Conservation (phyloP, 2,329 filamentous ascomycete species). For the Colletotrichum graminicola region DNA sequence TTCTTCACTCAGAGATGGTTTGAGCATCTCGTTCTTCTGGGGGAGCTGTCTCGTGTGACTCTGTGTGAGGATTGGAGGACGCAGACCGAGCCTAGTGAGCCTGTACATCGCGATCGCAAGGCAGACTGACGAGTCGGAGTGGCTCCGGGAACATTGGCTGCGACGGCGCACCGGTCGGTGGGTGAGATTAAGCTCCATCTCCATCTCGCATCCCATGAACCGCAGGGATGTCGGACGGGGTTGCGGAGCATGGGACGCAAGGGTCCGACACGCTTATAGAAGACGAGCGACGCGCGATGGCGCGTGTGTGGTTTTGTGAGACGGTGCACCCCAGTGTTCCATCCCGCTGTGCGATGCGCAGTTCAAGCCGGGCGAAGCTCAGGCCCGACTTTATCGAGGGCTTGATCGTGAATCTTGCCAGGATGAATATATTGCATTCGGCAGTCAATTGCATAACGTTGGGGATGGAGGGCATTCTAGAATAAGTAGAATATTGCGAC, state of each 20-base stretch:
- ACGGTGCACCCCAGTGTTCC: slow-evolving; percentile 24
- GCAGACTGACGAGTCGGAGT: slow-evolving; percentile 35
- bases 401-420: slow-evolving; percentile 16
- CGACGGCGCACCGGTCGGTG: slow-evolving; percentile 40
- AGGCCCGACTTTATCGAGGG: slow-evolving; percentile 30
- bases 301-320: slow-evolving; percentile 34
- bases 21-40: neutral
- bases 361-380: slow-evolving; percentile 30
- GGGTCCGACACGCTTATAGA: slow-evolving; percentile 30
- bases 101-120: neutral
- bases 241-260: slow-evolving; percentile 36
- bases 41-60: neutral
- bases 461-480: neutral
- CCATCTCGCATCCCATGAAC: slow-evolving; percentile 39
- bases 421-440: slow-evolving; percentile 2
- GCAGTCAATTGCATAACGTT: neutral
- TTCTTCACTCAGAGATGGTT: neutral
- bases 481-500: slow-evolving; percentile 4
- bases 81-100: neutral
- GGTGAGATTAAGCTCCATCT: slow-evolving; percentile 42
- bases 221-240: slow-evolving; percentile 34
- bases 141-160: slow-evolving; percentile 35
- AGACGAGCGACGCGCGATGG: slow-evolving; percentile 30
- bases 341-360: slow-evolving; percentile 19
- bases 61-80: neutral